These are phyloP conservation scores for Cicer cuneatum DNA, from an alignment of 306 rosid genomes.

Conservation along the genomic window DNA sequence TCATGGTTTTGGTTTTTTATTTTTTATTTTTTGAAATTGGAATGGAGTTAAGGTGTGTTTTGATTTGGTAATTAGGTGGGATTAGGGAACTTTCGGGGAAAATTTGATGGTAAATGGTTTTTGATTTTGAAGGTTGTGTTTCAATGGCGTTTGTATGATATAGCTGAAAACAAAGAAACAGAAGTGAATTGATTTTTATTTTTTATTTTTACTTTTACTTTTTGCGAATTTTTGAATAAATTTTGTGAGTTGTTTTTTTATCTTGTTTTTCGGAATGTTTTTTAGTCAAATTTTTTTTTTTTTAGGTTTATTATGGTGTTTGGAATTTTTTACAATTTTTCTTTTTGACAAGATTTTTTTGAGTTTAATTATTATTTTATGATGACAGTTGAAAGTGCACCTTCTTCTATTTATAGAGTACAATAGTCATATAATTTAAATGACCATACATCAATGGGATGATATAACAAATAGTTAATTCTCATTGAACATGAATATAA, in stretches of 20 bases:
- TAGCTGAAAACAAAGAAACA: neutral
- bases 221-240: too few species aligned
- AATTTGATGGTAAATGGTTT: slow-evolving; percentile 39
- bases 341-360: too few species aligned
- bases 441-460: too few species aligned
- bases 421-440: too few species aligned
- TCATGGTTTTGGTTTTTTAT: neutral
- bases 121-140: slow-evolving; percentile 31
- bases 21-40: neutral
- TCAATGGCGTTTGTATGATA: slow-evolving; percentile 44
- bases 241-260: neutral
- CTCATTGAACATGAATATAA: too few species aligned
- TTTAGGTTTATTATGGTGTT: neutral
- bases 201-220: neutral
- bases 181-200: neutral
- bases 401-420: too few species aligned
- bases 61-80: slow-evolving; percentile 23
- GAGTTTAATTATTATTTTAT: too few species aligned
- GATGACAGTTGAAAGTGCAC: too few species aligned
- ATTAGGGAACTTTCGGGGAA: slow-evolving; percentile 15
- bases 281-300: neutral
- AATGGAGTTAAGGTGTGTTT: slow-evolving; percentile 1
- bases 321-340: too few species aligned
- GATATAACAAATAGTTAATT: too few species aligned
- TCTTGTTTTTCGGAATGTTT: neutral